Base-by-base conservation (phyloP, 331 rosid species). In the Quercus phellos region DNA sequence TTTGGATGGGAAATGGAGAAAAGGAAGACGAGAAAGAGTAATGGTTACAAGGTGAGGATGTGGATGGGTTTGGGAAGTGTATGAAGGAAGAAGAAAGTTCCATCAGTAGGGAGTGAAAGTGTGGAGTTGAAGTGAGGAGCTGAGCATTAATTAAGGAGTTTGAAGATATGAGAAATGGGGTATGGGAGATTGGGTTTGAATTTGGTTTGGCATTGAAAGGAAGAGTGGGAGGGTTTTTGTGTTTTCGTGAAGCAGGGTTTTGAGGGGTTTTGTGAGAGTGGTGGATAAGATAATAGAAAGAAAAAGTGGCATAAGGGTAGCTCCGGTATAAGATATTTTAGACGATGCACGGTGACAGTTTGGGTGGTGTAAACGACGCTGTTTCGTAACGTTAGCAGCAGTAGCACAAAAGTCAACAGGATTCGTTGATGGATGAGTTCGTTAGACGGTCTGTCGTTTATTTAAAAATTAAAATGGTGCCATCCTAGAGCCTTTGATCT, bases 31-130 rank as follows among this genome's bases (percentile, higher is more conserved):
- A 84, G 86, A 86, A 88, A 6, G 95, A 84, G 88, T 75, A 83
- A 60, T 61, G 77, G 17, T 21, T 81, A 60, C 54, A 70, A 5
- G 77, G 13, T 13, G 78, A 76, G 73, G 88, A 82, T 27, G 90
- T 60, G 46, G 82, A 68, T 70, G 89, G 88, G 58, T 78, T 84
- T 59, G 85, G 73, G 82, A 84, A 71, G 17, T 83, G 82, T 26
- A 74, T 8, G 79, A 88, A 90, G 55, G 93, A 74, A 74, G 96
- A 92, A 56, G 99, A 87, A 17, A 91, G 97, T 61, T 95, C 97
- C 99, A 95, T 94, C 46, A 13, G 67, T 13, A 54, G 43, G 69
- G 75, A 69, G 56, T 67, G 32, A 24, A 13, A 73, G 73, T 68
- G 14, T 4, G 42, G 42, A 38, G 46, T 38, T 38, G 46, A 38